Conservation (phyloP, 768 basidiomycete genomes). For the Filobasidium floriforme region DNA sequence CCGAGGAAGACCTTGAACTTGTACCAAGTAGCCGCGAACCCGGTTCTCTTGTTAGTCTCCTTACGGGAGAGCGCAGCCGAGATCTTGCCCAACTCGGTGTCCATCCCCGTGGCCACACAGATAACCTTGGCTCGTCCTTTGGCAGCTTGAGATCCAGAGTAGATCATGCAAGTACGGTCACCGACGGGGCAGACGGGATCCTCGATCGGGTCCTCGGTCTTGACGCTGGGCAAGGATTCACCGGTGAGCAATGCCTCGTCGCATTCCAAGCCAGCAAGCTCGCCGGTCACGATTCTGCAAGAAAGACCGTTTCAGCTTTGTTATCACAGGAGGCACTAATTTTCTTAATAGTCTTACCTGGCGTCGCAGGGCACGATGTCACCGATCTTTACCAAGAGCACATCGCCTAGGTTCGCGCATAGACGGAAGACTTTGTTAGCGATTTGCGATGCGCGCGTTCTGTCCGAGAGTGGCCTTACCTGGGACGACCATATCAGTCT, state of each 20-base stretch:
- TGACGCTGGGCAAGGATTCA: constrained; percentile 52
- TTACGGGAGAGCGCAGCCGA: constrained; percentile 45
- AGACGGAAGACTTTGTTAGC: too few relatives aligned
- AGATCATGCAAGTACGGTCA: constrained; percentile 38
- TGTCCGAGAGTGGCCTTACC: too few relatives aligned
- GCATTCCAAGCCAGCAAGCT: constrained; percentile 49
- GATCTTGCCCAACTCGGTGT: constrained; percentile 50
- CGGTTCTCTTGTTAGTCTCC: constrained; percentile 35
- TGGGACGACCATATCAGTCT: constrained; percentile 26
- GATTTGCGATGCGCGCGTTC: too few relatives aligned
- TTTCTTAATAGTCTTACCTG: too few relatives aligned
- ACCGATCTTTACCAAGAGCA: constrained; percentile 47
- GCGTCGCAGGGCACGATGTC: constrained; percentile 48
- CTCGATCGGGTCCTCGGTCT: constrained; percentile 39
- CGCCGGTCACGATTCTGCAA: constrained; percentile 47
- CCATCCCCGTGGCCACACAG: constrained; percentile 52
- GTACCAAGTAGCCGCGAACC: constrained; percentile 50
- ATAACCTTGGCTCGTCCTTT: constrained; percentile 54
- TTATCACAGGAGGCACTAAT: too few relatives aligned
- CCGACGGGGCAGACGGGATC: constrained; percentile 28
- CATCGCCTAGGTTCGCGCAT: too few relatives aligned
- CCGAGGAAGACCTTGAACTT: constrained; percentile 50
- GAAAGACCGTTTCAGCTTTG: too few relatives aligned
- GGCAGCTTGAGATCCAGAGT: constrained; percentile 47
- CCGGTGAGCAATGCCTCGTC: constrained; percentile 55